Evolutionary conservation across 2,329 filamentous ascomycete genomes (phyloP).

Genomic region (Colletotrichum incanum): DNA sequence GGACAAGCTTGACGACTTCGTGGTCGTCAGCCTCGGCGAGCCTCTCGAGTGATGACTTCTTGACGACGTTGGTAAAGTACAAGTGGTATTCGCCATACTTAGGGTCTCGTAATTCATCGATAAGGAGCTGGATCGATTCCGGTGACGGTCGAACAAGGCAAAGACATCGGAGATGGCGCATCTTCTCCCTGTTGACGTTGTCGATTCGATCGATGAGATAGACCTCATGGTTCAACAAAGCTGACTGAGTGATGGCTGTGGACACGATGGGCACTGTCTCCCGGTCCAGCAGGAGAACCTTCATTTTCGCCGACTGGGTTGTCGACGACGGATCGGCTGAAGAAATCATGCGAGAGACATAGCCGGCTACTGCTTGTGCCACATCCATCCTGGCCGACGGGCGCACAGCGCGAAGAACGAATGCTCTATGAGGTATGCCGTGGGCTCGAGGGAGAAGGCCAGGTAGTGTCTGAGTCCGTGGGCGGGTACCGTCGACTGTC

Average conservation of each 20-base stretch:
- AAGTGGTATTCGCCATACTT: conserved; percentile 98
- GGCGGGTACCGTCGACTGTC: too few relatives aligned
- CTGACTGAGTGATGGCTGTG: conserved; percentile 94
- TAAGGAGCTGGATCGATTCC: conserved; percentile 92
- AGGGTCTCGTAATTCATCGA: conserved; percentile 95
- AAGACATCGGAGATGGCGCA: conserved; percentile 95
- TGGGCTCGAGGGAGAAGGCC: not conserved
- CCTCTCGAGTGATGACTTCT: conserved; percentile 94
- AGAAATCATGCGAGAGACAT: conserved; percentile 96
- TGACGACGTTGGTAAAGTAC: conserved; percentile 97
- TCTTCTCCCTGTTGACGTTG: conserved; percentile 92
- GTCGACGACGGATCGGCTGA: conserved; percentile 80
- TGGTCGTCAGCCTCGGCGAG: conserved; percentile 97
- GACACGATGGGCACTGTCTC: conserved; percentile 96
- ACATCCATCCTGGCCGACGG: conserved; percentile 82
- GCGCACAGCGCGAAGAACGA: conserved; percentile 2
- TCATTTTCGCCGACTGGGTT: conserved; percentile 91
- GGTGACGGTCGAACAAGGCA: conserved; percentile 94
- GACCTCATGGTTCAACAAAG: conserved; percentile 94
- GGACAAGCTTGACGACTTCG: conserved; percentile 93
- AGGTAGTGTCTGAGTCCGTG: not conserved
- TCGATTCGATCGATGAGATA: conserved; percentile 98
- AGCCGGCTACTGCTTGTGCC: conserved; percentile 91
- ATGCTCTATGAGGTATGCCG: not conserved
- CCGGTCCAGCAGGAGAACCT: conserved; percentile 93